Conservation (phyloP, 2,329 filamentous ascomycete genomes). For the Ophiocordyceps camponoti-leonardi region DNA sequence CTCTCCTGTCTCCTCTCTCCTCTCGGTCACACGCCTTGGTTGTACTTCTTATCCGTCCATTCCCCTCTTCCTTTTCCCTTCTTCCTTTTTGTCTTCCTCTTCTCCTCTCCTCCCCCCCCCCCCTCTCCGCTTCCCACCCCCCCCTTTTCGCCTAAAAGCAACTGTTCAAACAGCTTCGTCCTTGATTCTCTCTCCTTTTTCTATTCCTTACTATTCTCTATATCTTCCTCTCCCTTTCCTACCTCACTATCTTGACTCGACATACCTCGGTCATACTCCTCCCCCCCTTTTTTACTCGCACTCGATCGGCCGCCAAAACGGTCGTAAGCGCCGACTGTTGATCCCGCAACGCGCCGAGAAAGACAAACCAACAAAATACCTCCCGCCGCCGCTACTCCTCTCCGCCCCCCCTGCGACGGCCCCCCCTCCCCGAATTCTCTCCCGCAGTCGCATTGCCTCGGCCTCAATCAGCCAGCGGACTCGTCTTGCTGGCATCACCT, state of each 20-base stretch:
- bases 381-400: background rate
- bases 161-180: background rate
- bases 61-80: background rate
- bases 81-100: background rate
- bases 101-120: too few species aligned
- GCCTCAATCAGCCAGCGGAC: background rate
- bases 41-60: background rate
- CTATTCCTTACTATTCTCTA: background rate
- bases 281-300: too few species aligned
- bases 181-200: too few species aligned
- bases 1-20: background rate
- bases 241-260: too few species aligned
- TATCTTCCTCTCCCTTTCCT: too few species aligned
- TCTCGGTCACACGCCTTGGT: too few species aligned
- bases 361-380: background rate
- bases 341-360: background rate
- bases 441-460: background rate
- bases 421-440: background rate
- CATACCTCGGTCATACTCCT: too few species aligned
- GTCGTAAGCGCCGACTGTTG: background rate
- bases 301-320: background rate
- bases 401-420: background rate
- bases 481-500: constrained; percentile 1
- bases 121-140: too few species aligned
- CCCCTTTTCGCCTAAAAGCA: background rate